Conservation (phyloP, 2,329 filamentous ascomycete genomes). For the Apiospora malaysiana region DNA sequence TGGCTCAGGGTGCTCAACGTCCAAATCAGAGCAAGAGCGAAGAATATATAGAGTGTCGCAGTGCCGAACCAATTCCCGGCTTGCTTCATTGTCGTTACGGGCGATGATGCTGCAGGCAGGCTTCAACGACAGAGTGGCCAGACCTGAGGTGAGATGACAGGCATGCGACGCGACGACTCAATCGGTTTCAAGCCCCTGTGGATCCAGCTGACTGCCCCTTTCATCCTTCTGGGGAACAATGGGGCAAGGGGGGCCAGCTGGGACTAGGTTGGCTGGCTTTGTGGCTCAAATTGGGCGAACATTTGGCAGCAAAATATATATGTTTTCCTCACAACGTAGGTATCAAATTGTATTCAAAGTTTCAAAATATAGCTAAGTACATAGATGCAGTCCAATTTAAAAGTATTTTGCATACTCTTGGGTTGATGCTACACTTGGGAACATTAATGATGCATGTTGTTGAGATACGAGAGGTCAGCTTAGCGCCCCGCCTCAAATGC, state of each 20-base stretch:
- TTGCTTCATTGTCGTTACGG: not conserved
- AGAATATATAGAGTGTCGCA: not conserved
- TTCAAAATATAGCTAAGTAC: no score
- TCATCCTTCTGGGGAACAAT: not conserved
- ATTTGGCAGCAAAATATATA: not conserved
- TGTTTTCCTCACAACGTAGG: no score
- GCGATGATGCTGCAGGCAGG: not conserved
- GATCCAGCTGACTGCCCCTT: not conserved
- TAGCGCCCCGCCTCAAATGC: not conserved
- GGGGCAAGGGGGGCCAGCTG: not conserved
- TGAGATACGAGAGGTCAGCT: no score
- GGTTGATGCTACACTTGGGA: not conserved
- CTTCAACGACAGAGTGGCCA: not conserved
- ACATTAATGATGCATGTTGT: no score
- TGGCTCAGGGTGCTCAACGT: constrained; percentile 2
- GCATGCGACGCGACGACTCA: not conserved
- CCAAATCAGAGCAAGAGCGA: not conserved
- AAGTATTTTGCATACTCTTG: no score
- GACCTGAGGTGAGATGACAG: not conserved
- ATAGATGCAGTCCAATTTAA: no score
- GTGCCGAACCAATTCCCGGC: constrained; percentile 6
- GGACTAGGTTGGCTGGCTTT: not conserved
- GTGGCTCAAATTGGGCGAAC: not conserved
- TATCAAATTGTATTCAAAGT: no score
- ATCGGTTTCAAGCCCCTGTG: not conserved